Percentiles rank a stretch among this genome's conserved stretches.
phyloP scores from a whole-genome alignment of 129 eudicot species.

The Kitagawia praeruptora region DNA sequence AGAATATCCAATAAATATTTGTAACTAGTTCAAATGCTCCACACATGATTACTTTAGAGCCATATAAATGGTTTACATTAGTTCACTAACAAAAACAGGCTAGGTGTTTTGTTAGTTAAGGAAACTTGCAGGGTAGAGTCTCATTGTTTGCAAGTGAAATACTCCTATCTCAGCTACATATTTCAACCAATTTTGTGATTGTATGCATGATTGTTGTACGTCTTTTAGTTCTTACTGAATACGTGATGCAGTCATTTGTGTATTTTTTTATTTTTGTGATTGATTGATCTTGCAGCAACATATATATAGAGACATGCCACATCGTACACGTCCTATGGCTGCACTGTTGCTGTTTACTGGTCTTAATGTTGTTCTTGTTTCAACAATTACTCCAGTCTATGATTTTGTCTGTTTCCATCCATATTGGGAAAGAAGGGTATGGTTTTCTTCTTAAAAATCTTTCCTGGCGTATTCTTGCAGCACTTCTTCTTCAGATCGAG shows the following conservation, averaged over 20 bases:
- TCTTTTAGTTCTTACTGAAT: not conserved
- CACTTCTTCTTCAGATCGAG: not conserved
- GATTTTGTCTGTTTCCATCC: conserved; percentile 91
- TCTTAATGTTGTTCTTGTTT: conserved; percentile 66
- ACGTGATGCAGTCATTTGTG: not conserved
- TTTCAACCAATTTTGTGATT: not conserved
- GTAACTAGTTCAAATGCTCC: not conserved
- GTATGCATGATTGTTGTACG: not conserved
- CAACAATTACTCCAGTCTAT: conserved; percentile 80
- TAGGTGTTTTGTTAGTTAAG: not conserved
- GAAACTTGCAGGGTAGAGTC: not conserved
- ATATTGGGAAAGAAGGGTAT: conserved; percentile 94
- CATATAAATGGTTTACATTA: no score
- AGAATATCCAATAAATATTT: no score
- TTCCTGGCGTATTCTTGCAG: not conserved
- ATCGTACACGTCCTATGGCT: conserved; percentile 83
- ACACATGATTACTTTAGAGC: no score
- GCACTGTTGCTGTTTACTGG: conserved; percentile 82
- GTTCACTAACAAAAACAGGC: not conserved
- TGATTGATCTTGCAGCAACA: not conserved
- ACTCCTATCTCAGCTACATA: not conserved
- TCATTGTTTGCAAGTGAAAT: no score
- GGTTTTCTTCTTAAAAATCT: conserved; percentile 8
- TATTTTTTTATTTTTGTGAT: not conserved
- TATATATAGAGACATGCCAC: conserved; percentile 53